Evolutionary conservation across 192 early-diverging fungal genomes (phyloP), one percentile per base, ranked within the genome.

Genomic region (Pilaira anomala): DNA sequence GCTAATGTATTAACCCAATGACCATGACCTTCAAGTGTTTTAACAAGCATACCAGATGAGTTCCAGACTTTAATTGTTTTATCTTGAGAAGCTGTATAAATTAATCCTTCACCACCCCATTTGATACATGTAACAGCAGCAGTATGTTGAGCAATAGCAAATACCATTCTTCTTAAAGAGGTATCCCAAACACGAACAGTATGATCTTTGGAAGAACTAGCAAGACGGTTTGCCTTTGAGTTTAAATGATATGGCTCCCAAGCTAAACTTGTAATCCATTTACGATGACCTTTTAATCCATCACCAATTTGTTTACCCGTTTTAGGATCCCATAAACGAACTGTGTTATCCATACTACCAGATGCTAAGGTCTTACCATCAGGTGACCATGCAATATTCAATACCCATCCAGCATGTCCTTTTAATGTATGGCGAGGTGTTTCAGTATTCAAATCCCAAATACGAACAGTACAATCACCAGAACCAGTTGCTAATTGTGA

Each of bases 1-100:
- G 97, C 91, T 63, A 98, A 68, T 21, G 92, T 91, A 63, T 97
- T 98, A 14, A 98, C 92, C 96, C 94, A 97, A 74, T 98, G 96
- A 13, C 91, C 96, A 72, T 98, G 94, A 50, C 96, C 96, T 26
- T 87, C 78, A 41, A 98, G 77, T 3, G 87, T 89, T 65, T 88
- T 89, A 21, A 93, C 80, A 1, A 98, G 77, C 29, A 85, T 91
- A 44, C 96, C 96, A 60, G 91, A 60, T 16, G 85, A 68, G 67
- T 93, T 85, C 95, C 97, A 99, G 24, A 98, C 91, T 70, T 94
- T 93, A 69, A 99, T 97, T 1, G 91, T 88, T 71, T 97, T 98
- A 69, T 99, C 97, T 51, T 91, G 84, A 14, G 93, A 94, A 8
- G 84, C 90, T 13, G 93, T 88, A 78, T 98, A 98, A 48, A 98